These are phyloP conservation scores for Neoboletus brunneissimus DNA, from an alignment of 768 basidiomycete species.

Conservation along the genomic window DNA sequence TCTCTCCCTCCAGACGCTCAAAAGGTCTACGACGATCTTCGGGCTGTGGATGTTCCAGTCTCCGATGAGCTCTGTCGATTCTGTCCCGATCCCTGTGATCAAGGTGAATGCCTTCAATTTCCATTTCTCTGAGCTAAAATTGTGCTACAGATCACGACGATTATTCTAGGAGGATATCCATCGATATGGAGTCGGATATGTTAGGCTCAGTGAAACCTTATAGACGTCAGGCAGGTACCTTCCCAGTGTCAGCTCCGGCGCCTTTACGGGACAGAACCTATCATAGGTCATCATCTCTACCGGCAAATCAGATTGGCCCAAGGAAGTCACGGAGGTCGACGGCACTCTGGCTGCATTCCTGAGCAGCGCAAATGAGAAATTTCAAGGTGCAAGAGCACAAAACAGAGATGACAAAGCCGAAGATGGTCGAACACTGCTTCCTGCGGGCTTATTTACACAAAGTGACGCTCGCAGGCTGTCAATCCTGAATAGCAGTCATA, in stretches of 20 bases:
- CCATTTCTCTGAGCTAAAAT: conserved; percentile 27
- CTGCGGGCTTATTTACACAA: conserved; percentile 56
- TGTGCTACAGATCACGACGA: conserved; percentile 60
- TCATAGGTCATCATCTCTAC: conserved; percentile 83
- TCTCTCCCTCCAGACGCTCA: conserved; percentile 33
- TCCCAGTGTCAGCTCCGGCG: background rate
- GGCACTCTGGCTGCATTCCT: conserved; percentile 69
- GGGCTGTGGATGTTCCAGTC: conserved; percentile 59
- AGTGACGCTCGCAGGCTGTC: conserved; percentile 56
- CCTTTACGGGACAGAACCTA: background rate
- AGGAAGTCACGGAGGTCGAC: conserved; percentile 69
- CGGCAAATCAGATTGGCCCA: conserved; percentile 85
- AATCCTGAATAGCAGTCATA: conserved; percentile 82
- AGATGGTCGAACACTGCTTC: conserved; percentile 11
- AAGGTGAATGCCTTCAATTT: conserved; percentile 41
- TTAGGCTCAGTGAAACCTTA: conserved; percentile 86
- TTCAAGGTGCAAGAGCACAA: conserved; percentile 2
- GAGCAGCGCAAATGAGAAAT: conserved; percentile 20
- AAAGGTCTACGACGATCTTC: conserved; percentile 49
- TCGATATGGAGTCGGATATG: conserved; percentile 80
- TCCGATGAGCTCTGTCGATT: conserved; percentile 65
- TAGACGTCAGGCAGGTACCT: conserved; percentile 64
- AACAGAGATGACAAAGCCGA: background rate
- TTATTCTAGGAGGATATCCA: conserved; percentile 67
- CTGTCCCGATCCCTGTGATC: conserved; percentile 77